Evolutionary conservation across 2,329 filamentous ascomycete genomes (phyloP).

Genomic region (Ramularia endophylla): DNA sequence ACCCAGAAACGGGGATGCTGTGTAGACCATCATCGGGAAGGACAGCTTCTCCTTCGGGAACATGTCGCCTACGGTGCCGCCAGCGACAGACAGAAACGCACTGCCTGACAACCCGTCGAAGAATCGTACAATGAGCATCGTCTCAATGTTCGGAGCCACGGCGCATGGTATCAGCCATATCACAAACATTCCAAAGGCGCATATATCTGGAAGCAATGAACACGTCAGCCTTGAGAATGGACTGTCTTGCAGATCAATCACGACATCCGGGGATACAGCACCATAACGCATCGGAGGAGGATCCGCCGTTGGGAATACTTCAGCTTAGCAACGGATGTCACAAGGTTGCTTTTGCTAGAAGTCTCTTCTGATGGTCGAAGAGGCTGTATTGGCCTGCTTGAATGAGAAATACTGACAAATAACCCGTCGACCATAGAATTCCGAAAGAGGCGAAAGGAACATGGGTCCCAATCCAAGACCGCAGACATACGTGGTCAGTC

Average conservation of each 20-base stretch:
- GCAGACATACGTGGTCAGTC: slow-evolving; percentile 70
- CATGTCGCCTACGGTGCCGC: slow-evolving; percentile 81
- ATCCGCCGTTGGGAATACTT: too few species aligned
- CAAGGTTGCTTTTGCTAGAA: too few species aligned
- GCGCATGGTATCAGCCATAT: slow-evolving; percentile 58
- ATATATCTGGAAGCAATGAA: slow-evolving; percentile 33
- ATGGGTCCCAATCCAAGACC: slow-evolving; percentile 58
- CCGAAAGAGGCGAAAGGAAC: slow-evolving; percentile 57
- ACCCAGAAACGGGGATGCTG: slow-evolving; percentile 52
- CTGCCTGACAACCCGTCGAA: slow-evolving; percentile 65
- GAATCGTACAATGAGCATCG: slow-evolving; percentile 69
- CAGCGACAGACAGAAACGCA: slow-evolving; percentile 61
- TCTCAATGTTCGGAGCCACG: slow-evolving; percentile 58
- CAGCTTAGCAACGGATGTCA: too few species aligned
- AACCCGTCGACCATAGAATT: slow-evolving; percentile 47
- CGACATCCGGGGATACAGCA: too few species aligned
- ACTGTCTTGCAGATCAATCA: too few species aligned
- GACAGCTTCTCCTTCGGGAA: slow-evolving; percentile 61
- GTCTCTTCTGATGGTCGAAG: too few species aligned
- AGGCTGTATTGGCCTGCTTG: too few species aligned
- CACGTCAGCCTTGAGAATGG: background rate
- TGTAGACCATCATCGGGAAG: slow-evolving; percentile 74
- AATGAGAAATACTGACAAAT: too few species aligned
- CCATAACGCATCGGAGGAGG: too few species aligned
- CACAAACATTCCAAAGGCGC: slow-evolving; percentile 59